Conservation (phyloP, 1,284 basidiomycete genomes). For the Marasmius fiardii region DNA sequence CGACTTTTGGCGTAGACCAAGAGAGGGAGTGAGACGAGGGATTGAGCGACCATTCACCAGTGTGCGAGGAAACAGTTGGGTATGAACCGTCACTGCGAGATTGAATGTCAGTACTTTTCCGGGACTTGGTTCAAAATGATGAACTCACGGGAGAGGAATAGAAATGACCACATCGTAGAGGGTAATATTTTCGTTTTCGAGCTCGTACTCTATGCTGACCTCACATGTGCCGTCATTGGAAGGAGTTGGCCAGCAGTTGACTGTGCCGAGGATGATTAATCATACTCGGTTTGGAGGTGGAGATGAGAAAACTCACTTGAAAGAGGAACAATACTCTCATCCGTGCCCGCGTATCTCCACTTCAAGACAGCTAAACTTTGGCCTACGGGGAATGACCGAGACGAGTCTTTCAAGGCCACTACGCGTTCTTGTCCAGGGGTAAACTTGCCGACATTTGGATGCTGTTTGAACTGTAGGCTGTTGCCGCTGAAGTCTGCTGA, state of each 20-base stretch:
- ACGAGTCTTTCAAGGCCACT: slow-evolving; percentile 83
- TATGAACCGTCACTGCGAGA: slow-evolving; percentile 69
- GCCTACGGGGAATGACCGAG: slow-evolving; percentile 83
- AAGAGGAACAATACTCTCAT: slow-evolving; percentile 89
- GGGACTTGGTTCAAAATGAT: slow-evolving; percentile 5
- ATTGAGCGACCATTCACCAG: slow-evolving; percentile 81
- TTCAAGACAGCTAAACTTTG: slow-evolving; percentile 87
- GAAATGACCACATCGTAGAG: slow-evolving; percentile 86
- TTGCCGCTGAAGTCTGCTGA: slow-evolving; percentile 62
- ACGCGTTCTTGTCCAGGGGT: slow-evolving; percentile 65
- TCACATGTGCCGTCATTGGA: slow-evolving; percentile 89
- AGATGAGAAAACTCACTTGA: slow-evolving; percentile 61
- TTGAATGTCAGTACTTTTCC: background rate
- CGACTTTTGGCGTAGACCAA: slow-evolving; percentile 75
- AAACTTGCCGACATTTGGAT: slow-evolving; percentile 93
- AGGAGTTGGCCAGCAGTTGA: slow-evolving; percentile 96
- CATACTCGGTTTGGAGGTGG: background rate
- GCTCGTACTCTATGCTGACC: slow-evolving; percentile 96
- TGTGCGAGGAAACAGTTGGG: slow-evolving; percentile 78
- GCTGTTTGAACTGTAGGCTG: slow-evolving; percentile 92
- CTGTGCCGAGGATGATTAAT: slow-evolving; percentile 33
- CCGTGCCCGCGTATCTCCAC: slow-evolving; percentile 90
- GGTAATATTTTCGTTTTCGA: slow-evolving; percentile 79
- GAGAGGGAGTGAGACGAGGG: slow-evolving; percentile 76
- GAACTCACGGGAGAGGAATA: slow-evolving; percentile 85